Percentiles rank a stretch among this genome's conserved stretches.
Evolutionary conservation across 2,329 filamentous ascomycete species (phyloP).

Genomic region (Colletotrichum cordylinicola): DNA sequence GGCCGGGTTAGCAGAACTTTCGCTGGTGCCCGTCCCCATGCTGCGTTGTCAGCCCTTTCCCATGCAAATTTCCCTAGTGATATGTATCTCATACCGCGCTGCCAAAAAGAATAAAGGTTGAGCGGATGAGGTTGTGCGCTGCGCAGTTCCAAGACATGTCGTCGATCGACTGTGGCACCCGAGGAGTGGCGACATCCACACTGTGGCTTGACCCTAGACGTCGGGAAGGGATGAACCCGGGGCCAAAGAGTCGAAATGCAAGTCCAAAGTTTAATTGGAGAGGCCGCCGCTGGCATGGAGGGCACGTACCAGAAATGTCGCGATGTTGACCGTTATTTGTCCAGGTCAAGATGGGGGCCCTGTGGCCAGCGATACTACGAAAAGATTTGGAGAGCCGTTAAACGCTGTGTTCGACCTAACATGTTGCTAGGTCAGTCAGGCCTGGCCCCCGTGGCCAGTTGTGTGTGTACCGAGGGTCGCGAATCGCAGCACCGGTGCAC

Average conservation of each 20-base stretch:
- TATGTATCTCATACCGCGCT: background rate
- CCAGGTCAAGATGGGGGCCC: background rate
- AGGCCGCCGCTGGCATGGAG: background rate
- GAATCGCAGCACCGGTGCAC: background rate
- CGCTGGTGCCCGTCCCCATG: background rate
- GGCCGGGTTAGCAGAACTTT: background rate
- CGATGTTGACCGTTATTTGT: background rate
- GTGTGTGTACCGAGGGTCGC: background rate
- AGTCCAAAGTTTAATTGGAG: background rate
- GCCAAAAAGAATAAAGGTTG: background rate
- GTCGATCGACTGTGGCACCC: constrained; percentile 16
- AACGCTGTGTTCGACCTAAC: background rate
- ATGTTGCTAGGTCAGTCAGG: background rate
- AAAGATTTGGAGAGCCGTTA: background rate
- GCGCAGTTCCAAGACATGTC: constrained; percentile 2
- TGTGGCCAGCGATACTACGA: background rate
- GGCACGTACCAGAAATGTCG: background rate
- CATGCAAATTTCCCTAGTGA: background rate
- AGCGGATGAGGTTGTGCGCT: no score
- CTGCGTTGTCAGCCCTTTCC: background rate
- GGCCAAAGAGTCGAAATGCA: background rate
- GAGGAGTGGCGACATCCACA: constrained; percentile 10
- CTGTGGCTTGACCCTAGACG: constrained; percentile 9
- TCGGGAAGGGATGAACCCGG: constrained; percentile 8
- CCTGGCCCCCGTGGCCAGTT: background rate